phyloP scores from a whole-genome alignment of 2,329 filamentous ascomycete genomes.

The Hortaea sp. region DNA sequence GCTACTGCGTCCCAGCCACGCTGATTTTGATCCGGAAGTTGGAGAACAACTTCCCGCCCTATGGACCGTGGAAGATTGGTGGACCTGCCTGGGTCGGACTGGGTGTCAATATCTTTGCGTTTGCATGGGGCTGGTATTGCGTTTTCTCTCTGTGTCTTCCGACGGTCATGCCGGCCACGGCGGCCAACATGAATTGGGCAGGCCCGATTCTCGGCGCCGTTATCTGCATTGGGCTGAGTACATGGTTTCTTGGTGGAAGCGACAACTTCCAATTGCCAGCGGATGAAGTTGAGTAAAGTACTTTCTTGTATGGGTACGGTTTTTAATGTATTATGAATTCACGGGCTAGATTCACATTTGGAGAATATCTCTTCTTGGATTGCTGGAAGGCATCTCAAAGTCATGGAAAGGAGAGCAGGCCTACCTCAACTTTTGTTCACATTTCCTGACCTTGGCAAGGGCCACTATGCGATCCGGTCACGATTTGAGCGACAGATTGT shows the following conservation, averaged over 20 bases:
- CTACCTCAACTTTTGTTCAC: too few species aligned
- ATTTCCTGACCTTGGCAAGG: too few species aligned
- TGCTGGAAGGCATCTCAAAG: too few species aligned
- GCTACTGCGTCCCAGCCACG: slow-evolving; percentile 1
- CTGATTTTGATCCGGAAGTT: slow-evolving; percentile 2
- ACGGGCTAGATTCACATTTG: too few species aligned
- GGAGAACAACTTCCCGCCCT: not conserved
- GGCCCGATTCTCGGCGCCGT: slow-evolving; percentile 7
- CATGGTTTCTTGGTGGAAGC: slow-evolving; percentile 5
- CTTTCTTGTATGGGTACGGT: too few species aligned
- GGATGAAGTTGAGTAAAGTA: not conserved
- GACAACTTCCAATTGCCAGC: slow-evolving; percentile 2
- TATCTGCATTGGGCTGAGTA: slow-evolving; percentile 5
- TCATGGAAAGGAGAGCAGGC: too few species aligned
- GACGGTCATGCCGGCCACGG: slow-evolving; percentile 7
- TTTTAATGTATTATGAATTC: too few species aligned
- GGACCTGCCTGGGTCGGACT: not conserved
- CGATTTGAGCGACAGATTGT: too few species aligned
- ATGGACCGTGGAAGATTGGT: slow-evolving; percentile 7
- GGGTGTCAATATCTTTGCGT: slow-evolving; percentile 11
- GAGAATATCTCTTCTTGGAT: too few species aligned
- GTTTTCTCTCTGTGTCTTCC: slow-evolving; percentile 17
- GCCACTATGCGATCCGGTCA: too few species aligned
- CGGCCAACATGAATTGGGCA: slow-evolving; percentile 7
- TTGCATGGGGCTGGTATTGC: slow-evolving; percentile 30